Percentiles rank a stretch among this genome's conserved stretches.
Conservation (phyloP, 164 flowering plant genomes). For the Umbellularia californica region DNA sequence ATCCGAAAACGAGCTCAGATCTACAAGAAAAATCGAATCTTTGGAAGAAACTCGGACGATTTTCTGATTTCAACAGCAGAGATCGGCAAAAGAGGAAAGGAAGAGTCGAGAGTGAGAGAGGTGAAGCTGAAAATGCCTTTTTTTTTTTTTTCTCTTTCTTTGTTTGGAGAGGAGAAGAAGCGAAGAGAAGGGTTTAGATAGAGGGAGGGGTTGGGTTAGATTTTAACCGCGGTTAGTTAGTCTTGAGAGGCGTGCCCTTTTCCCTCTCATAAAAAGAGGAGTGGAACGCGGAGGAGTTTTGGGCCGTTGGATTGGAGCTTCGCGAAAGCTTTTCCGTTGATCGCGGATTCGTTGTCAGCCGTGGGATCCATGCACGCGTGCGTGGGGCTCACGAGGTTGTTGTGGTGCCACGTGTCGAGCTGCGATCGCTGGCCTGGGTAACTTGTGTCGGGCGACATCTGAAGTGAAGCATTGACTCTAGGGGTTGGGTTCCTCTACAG, state of each 20-base stretch:
- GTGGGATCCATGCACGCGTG: slow-evolving; percentile 41
- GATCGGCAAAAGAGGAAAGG: not conserved
- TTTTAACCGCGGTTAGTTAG: slow-evolving; percentile 10
- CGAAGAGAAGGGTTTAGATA: not conserved
- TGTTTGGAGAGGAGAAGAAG: not conserved
- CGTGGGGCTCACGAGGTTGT: slow-evolving; percentile 29
- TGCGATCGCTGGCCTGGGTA: not conserved
- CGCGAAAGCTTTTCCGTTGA: slow-evolving; percentile 30
- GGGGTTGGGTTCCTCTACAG: too few relatives aligned
- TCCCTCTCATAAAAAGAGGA: slow-evolving; percentile 14
- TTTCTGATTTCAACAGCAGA: not conserved
- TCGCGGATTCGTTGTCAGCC: slow-evolving; percentile 27
- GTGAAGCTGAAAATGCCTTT: not conserved
- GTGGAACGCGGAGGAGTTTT: slow-evolving; percentile 33
- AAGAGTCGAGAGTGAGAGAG: not conserved
- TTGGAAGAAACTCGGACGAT: not conserved
- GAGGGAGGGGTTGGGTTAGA: slow-evolving; percentile 6
- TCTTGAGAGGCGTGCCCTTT: slow-evolving; percentile 18
- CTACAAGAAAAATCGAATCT: not conserved
- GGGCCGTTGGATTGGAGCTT: slow-evolving; percentile 37
- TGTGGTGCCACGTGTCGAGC: not conserved
- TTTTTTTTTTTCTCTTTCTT: too few relatives aligned
- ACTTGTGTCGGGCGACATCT: not conserved
- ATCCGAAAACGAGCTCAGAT: slow-evolving; percentile 1
- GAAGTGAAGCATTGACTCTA: not conserved